Percentiles rank a stretch among this genome's conserved stretches.
Conservation (phyloP, 305 asterid genomes). For the Fraxinus nigra region DNA sequence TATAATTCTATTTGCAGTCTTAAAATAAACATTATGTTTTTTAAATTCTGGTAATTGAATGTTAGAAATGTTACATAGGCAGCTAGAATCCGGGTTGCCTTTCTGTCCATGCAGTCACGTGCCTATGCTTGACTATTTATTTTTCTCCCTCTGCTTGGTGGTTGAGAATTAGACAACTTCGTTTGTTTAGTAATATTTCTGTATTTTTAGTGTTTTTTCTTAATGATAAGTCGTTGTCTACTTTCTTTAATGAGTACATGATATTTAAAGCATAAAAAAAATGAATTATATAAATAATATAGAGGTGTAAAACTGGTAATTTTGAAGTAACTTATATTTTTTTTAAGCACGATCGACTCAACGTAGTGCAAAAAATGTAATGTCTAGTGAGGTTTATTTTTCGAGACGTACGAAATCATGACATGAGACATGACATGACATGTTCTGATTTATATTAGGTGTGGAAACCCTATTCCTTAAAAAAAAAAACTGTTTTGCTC, state of each 20-base stretch:
- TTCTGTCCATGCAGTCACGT: constrained; percentile 48
- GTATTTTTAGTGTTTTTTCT: background rate
- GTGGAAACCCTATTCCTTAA: background rate
- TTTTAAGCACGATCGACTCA: too few species aligned
- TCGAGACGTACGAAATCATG: background rate
- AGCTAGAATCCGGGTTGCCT: constrained; percentile 48
- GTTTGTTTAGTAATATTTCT: background rate
- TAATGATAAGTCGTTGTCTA: background rate
- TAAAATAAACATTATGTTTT: constrained; percentile 17
- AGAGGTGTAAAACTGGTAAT: background rate
- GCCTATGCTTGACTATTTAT: constrained; percentile 29
- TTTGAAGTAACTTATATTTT: too few species aligned
- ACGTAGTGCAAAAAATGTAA: background rate
- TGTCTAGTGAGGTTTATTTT: background rate
- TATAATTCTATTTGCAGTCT: constrained; percentile 20
- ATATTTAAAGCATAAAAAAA: background rate
- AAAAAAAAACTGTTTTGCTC: background rate
- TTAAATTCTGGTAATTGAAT: constrained; percentile 35
- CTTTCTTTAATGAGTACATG: background rate
- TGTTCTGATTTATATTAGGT: background rate
- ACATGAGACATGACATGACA: background rate
- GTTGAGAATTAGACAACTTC: background rate
- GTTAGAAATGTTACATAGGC: constrained; percentile 48
- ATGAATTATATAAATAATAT: too few species aligned
- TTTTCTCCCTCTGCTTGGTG: constrained; percentile 24